Conservation (phyloP, 352 stramenopile species). For the Globisporangium acanthophoron region DNA sequence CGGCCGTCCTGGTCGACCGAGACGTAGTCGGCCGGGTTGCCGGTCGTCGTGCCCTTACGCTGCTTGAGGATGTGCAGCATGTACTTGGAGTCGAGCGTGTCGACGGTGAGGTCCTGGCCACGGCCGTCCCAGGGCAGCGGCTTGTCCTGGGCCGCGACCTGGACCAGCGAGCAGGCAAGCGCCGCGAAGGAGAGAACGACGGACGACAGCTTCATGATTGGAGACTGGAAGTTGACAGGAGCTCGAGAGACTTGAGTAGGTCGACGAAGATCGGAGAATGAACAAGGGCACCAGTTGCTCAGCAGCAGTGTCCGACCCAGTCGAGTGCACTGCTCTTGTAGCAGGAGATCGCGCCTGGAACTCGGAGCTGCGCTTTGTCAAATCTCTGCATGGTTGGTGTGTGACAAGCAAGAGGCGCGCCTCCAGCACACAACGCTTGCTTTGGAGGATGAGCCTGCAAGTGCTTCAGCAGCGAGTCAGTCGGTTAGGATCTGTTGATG, state of each 20-base stretch:
- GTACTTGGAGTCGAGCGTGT: slow-evolving; percentile 49
- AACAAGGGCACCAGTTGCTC: neutral
- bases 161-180: slow-evolving; percentile 10
- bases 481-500: no score
- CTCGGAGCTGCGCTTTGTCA: neutral
- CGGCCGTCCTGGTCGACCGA: slow-evolving; percentile 35
- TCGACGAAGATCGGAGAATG: neutral
- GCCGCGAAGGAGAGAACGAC: slow-evolving; percentile 19
- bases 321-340: no score
- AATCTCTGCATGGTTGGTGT: neutral
- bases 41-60: slow-evolving; percentile 34
- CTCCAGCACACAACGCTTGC: neutral
- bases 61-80: slow-evolving; percentile 62
- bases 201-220: slow-evolving; percentile 27
- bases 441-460: no score
- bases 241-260: neutral
- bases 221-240: neutral
- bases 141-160: slow-evolving; percentile 15
- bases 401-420: neutral
- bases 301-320: no score
- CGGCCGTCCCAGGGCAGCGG: slow-evolving; percentile 54
- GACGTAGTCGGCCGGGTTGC: slow-evolving; percentile 44
- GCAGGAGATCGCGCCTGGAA: neutral
- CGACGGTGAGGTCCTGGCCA: slow-evolving; percentile 43
- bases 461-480: no score